These are phyloP conservation scores for Sordaria brevicollis DNA, from an alignment of 495 filamentous ascomycete species.

Conservation along the genomic window DNA sequence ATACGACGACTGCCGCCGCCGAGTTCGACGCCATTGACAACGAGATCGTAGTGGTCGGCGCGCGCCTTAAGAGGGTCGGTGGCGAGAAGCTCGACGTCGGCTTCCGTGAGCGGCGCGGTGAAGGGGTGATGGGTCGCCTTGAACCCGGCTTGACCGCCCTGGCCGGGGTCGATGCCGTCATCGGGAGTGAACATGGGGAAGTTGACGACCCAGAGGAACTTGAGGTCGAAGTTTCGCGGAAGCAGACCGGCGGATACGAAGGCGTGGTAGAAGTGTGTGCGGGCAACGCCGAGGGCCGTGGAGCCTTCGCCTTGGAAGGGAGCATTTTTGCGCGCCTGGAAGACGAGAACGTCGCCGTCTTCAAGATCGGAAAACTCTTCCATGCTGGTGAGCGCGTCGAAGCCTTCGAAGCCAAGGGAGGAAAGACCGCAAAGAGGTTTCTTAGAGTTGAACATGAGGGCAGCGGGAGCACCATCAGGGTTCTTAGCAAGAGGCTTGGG, in stretches of 20 bases:
- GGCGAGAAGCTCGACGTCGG: conserved; percentile 65
- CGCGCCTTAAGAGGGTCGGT: conserved; percentile 60
- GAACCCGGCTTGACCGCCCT: conserved; percentile 70
- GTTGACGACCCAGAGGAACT: conserved; percentile 73
- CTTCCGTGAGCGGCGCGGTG: conserved; percentile 65
- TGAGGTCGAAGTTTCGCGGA: conserved; percentile 42
- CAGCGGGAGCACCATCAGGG: conserved; percentile 59
- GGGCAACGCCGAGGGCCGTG: conserved; percentile 68
- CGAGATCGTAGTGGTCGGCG: conserved; percentile 88
- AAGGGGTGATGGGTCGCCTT: conserved; percentile 93
- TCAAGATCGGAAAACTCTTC: conserved; percentile 9
- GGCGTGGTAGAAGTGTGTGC: conserved; percentile 56
- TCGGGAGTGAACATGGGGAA: conserved; percentile 85
- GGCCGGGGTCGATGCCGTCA: conserved; percentile 62
- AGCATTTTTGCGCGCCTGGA: conserved; percentile 62
- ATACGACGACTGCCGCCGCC: conserved; percentile 91
- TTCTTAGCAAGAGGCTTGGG: conserved; percentile 51
- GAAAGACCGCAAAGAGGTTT: conserved; percentile 65
- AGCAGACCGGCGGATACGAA: conserved; percentile 52
- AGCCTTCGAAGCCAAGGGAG: conserved; percentile 63
- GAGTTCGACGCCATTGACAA: conserved; percentile 90
- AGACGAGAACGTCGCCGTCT: conserved; percentile 66
- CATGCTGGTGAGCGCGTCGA: conserved; percentile 33
- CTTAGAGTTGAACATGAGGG: conserved; percentile 60
- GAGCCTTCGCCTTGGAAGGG: conserved; percentile 53